Conservation (phyloP, 2,329 filamentous ascomycete genomes). For the Phialophora tarda region DNA sequence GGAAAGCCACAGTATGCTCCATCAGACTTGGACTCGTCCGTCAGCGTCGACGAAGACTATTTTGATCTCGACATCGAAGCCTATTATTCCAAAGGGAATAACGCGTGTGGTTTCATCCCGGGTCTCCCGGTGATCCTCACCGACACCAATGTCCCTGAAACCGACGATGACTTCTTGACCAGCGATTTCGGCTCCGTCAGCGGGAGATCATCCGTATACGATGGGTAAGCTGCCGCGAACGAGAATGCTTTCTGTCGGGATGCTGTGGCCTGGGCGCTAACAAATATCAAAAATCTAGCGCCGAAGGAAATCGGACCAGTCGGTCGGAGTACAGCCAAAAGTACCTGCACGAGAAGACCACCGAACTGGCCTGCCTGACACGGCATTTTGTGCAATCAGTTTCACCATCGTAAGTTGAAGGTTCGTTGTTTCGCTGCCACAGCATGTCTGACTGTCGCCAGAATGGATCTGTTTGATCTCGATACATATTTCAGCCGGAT, state of each 20-base stretch:
- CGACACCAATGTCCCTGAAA: slow-evolving; percentile 33
- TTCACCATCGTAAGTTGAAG: slow-evolving; percentile 41
- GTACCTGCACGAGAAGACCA: slow-evolving; percentile 33
- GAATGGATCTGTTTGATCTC: slow-evolving; percentile 51
- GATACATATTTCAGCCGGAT: slow-evolving; percentile 48
- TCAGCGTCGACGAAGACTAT: slow-evolving; percentile 37
- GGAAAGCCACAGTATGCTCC: slow-evolving; percentile 34
- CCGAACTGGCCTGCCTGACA: slow-evolving; percentile 47
- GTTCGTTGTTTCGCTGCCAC: neutral
- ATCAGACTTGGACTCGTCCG: slow-evolving; percentile 32
- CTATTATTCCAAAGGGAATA: slow-evolving; percentile 39
- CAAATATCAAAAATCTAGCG: slow-evolving; percentile 11
- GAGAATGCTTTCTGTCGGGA: neutral
- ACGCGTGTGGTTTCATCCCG: slow-evolving; percentile 39
- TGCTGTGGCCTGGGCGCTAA: neutral
- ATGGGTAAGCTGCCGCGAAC: slow-evolving; percentile 22
- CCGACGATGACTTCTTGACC: slow-evolving; percentile 35
- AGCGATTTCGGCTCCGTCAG: slow-evolving; percentile 34
- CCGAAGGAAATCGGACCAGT: slow-evolving; percentile 28
- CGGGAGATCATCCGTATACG: slow-evolving; percentile 32
- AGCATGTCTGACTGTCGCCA: slow-evolving; percentile 12
- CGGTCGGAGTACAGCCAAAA: slow-evolving; percentile 36
- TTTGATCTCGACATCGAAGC: slow-evolving; percentile 39
- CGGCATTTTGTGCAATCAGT: slow-evolving; percentile 47
- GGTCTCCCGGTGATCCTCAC: slow-evolving; percentile 37